Evolutionary conservation across 1,139 yeast species (phyloP), one percentile per base, ranked within the genome.

Genomic region (Yamadazyma pseudoaaseri): DNA sequence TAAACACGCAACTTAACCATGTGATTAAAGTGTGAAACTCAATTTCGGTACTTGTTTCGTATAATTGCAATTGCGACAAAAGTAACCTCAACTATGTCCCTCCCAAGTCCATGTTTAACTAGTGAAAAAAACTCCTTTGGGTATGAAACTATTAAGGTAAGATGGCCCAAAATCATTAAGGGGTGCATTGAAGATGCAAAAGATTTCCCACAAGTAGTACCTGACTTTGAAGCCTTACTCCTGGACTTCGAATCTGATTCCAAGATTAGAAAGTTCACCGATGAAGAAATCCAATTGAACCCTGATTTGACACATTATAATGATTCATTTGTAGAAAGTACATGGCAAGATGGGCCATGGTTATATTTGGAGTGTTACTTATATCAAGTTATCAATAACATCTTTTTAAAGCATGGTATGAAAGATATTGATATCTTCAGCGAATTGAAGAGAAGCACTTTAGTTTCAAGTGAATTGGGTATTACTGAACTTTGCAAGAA

Each of bases 311-410:
- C 51, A 11, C 62, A 73, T 5, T 82, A 72, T 54, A 80, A 84
- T 52, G 68, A 65, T 3, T 54, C 46, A 4, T 48, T 52, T 16
- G 47, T 56, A 26, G 48, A 38, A 11, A 53, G 49, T 34, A 74
- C 83, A 13, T 92, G 97, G 97, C 65, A 70, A 40, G 71, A 81
- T n/a, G 95, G 92, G 1, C 96, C 96, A 13, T 92, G 99, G 99
- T 65, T 92, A 37, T 83, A 71, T 51, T 69, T 86, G 32, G 99
- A 94, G 59, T 84, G 96, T 56, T 82, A 82, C 54, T 56, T 92
- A 42, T 92, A 92, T 62, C 78, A 95, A 40, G 58, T 70, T 38
- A 64, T 89, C 37, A 43, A 81, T 51, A 45, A 62, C 24, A 53
- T 65, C 47, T 63, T 81, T 54, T 52, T 65, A 36, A 29, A 38